Percentiles rank a stretch among this genome's conserved stretches.
These are phyloP conservation scores for Ceriops tagal DNA, from an alignment of 345 rosid genomes.

Conservation along the genomic window DNA sequence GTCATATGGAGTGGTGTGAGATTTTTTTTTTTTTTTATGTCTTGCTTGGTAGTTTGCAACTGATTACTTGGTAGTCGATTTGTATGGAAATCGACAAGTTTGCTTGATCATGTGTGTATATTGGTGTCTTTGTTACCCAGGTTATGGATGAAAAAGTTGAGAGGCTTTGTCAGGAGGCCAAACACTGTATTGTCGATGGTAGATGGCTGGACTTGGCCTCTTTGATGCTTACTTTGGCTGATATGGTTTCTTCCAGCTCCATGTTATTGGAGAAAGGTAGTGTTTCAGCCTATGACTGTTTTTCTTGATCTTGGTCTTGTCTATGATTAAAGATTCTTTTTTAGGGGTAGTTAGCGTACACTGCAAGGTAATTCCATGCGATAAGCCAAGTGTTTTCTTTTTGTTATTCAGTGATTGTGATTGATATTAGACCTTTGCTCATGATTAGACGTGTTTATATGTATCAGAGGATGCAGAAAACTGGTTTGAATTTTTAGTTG, in stretches of 20 bases:
- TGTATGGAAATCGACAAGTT: not conserved
- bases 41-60: not conserved
- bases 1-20: no score
- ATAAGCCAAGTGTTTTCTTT: not conserved
- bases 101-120: not conserved
- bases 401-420: not conserved
- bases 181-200: slow-evolving; percentile 50
- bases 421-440: not conserved
- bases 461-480: not conserved
- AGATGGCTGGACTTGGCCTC: slow-evolving; percentile 83
- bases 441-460: not conserved
- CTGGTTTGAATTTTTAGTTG: not conserved
- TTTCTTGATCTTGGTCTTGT: no score
- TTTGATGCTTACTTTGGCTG: slow-evolving; percentile 87
- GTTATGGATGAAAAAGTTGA: slow-evolving; percentile 70
- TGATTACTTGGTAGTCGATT: not conserved
- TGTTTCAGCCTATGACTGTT: no score
- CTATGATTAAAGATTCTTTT: no score
- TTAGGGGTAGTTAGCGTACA: no score
- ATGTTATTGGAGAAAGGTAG: slow-evolving; percentile 94
- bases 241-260: slow-evolving; percentile 55
- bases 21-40: not conserved
- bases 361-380: no score
- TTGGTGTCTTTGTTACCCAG: slow-evolving; percentile 27
- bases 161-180: slow-evolving; percentile 77